Conservation (phyloP, 2,329 filamentous ascomycete genomes). For the Didymella pinodella region DNA sequence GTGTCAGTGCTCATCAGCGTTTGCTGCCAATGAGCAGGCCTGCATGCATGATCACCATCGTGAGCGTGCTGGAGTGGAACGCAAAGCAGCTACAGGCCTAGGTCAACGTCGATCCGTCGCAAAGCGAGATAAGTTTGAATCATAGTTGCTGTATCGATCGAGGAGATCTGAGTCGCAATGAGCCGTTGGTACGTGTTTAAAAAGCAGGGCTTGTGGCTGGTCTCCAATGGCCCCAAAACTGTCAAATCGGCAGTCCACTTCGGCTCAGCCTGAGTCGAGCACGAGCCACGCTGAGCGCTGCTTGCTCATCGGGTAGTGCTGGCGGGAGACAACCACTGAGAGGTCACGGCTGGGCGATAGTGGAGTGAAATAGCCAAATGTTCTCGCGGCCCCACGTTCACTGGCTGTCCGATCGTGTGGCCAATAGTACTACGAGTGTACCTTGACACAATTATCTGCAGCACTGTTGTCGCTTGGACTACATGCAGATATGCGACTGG, state of each 20-base stretch:
- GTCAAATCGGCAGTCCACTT: not conserved
- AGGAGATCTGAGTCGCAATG: slow-evolving; percentile 1
- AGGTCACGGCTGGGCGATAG: slow-evolving; percentile 2
- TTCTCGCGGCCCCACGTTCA: slow-evolving; percentile 2
- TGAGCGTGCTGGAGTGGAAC: not conserved
- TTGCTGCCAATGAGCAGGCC: not conserved
- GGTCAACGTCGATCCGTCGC: not conserved
- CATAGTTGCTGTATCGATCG: not conserved
- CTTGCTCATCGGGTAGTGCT: not conserved
- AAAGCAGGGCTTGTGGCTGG: slow-evolving; percentile 1
- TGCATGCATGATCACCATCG: not conserved
- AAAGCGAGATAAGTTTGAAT: not conserved
- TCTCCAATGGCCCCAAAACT: not conserved
- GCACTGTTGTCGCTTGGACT: not conserved
- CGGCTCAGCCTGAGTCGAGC: not conserved
- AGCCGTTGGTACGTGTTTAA: not conserved
- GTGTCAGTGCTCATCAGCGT: not conserved
- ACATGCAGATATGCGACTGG: not conserved
- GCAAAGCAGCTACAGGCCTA: not conserved
- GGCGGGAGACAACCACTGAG: not conserved
- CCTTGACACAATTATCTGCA: not conserved
- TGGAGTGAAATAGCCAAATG: slow-evolving; percentile 11
- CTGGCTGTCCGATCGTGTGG: slow-evolving; percentile 1
- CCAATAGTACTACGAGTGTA: not conserved
- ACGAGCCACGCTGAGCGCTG: slow-evolving; percentile 3